Conservation (phyloP, 352 stramenopile species). For the Phytophthora aleatoria region DNA sequence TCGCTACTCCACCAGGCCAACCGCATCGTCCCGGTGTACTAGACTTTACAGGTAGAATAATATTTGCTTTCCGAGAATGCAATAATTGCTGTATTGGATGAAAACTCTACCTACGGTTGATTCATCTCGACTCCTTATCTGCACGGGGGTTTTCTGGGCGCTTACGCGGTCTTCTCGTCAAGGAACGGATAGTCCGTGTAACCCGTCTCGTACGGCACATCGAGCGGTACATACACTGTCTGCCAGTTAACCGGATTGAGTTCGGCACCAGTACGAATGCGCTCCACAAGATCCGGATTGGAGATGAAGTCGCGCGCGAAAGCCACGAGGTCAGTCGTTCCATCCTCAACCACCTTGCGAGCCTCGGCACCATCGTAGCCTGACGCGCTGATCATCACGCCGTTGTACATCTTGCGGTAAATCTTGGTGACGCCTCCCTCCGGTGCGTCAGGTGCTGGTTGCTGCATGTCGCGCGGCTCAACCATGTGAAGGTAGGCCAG, state of each 20-base stretch:
- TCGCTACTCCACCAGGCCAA: slow-evolving; percentile 29
- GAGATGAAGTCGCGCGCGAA: slow-evolving; percentile 70
- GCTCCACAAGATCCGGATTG: slow-evolving; percentile 64
- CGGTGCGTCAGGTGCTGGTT: slow-evolving; percentile 33
- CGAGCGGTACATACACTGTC: slow-evolving; percentile 40
- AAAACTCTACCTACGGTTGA: background rate
- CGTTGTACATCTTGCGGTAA: slow-evolving; percentile 55
- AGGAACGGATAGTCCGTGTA: slow-evolving; percentile 54
- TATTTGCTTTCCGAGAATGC: background rate
- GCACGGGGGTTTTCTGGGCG: background rate
- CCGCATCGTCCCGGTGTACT: slow-evolving; percentile 14
- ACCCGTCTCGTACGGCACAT: slow-evolving; percentile 27
- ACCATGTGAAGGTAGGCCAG: slow-evolving; percentile 59
- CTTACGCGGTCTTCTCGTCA: slow-evolving; percentile 15
- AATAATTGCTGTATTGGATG: slow-evolving; percentile 7
- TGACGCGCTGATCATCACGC: slow-evolving; percentile 50
- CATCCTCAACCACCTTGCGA: slow-evolving; percentile 38
- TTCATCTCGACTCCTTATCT: background rate
- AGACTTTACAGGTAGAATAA: slow-evolving; percentile 5
- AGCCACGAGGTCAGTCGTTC: slow-evolving; percentile 49
- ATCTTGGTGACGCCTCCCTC: slow-evolving; percentile 46
- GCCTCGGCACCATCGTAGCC: slow-evolving; percentile 48
- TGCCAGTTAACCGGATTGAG: slow-evolving; percentile 40
- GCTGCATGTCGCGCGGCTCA: slow-evolving; percentile 46
- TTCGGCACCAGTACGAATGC: slow-evolving; percentile 36